These are phyloP conservation scores for Condylostoma magnum DNA, from an alignment of 169 alveolate genomes.

Conservation along the genomic window DNA sequence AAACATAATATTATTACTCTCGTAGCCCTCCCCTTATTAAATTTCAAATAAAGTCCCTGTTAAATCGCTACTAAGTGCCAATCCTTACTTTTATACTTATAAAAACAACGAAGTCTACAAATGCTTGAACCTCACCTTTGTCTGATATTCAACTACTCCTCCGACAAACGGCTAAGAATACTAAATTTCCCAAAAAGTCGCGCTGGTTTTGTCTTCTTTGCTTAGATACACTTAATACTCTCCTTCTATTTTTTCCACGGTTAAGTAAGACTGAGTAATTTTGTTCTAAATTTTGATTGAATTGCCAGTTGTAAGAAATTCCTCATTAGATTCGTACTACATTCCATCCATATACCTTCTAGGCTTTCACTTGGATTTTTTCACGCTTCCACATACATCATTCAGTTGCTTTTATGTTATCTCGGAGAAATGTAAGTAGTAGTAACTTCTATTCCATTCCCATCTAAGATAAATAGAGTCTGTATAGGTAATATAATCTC, in stretches of 20 bases:
- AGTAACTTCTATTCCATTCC: background rate
- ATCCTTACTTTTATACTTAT: background rate
- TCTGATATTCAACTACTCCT: slow-evolving; percentile 5
- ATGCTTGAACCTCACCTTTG: slow-evolving; percentile 19
- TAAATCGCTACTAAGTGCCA: background rate
- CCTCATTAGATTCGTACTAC: background rate
- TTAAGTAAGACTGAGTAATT: slow-evolving; percentile 10
- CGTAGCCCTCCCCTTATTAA: background rate
- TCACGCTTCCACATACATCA: background rate
- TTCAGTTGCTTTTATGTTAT: too few relatives aligned
- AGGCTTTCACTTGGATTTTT: background rate
- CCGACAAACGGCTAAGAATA: slow-evolving; percentile 8
- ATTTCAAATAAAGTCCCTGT: background rate
- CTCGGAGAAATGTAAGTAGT: background rate
- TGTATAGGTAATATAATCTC: slow-evolving; percentile 14
- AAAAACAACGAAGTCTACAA: slow-evolving; percentile 16
- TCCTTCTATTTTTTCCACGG: background rate
- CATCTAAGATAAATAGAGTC: slow-evolving; percentile 1
- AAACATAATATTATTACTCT: slow-evolving; percentile 1
- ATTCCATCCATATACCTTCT: background rate
- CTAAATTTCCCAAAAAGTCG: slow-evolving; percentile 17
- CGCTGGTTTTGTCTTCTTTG: slow-evolving; percentile 11
- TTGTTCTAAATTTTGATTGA: background rate
- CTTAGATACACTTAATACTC: background rate
- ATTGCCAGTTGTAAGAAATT: slow-evolving; percentile 12